Evolutionary conservation across 2,329 filamentous ascomycete genomes (phyloP).

Genomic region (Pestalotiopsis sp.): DNA sequence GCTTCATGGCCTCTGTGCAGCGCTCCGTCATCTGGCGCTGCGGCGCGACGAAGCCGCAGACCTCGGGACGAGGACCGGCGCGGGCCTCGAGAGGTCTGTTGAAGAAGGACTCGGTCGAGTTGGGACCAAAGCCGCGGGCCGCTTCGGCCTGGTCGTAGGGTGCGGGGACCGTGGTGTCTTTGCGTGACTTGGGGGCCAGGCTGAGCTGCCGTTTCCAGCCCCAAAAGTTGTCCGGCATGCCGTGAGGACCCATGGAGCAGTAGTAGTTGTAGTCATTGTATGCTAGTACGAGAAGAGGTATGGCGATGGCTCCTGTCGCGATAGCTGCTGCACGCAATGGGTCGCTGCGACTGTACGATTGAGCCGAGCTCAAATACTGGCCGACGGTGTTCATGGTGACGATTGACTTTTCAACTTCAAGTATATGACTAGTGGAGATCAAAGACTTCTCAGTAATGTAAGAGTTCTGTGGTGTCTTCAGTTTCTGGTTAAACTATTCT

Average conservation of each 20-base stretch:
- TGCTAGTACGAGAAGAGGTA: background rate
- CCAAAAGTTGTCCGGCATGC: conserved; percentile 12
- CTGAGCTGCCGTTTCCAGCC: conserved; percentile 20
- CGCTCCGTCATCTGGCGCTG: conserved; percentile 20
- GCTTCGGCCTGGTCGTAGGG: conserved; percentile 22
- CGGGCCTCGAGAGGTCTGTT: background rate
- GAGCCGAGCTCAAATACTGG: background rate
- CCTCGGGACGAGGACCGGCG: conserved; percentile 16
- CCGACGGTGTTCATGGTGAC: background rate
- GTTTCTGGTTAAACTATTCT: background rate
- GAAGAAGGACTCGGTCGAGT: conserved; percentile 12
- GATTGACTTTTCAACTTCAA: background rate
- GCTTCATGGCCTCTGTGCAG: conserved; percentile 15
- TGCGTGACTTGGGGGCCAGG: conserved; percentile 20
- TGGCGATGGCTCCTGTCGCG: background rate
- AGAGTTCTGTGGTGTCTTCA: background rate
- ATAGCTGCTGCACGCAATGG: background rate
- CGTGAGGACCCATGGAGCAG: conserved; percentile 13
- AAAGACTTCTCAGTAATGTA: background rate
- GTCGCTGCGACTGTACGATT: background rate
- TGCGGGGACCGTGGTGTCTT: conserved; percentile 24
- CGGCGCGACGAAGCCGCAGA: conserved; percentile 20
- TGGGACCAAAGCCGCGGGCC: conserved; percentile 19
- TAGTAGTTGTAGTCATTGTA: conserved; percentile 14
- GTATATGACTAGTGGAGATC: background rate